A percentile compares a stretch with the other conserved stretches of the same genome.
These are phyloP conservation scores for Moesziomyces sp. DNA, from an alignment of 1,284 basidiomycete genomes.

Conservation along the genomic window DNA sequence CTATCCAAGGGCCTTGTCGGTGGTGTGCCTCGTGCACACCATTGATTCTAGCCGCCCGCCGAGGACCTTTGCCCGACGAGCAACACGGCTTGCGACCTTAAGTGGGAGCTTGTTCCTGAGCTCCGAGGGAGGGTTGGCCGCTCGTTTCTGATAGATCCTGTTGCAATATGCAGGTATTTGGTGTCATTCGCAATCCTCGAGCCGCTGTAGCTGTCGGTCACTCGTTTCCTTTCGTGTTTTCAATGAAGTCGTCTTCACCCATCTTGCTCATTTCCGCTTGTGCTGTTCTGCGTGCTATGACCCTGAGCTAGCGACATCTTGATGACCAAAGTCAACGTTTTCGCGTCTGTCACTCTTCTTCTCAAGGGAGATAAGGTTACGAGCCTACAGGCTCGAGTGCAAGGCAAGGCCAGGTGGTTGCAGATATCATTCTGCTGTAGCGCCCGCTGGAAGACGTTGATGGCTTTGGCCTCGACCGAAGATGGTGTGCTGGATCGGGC, in stretches of 20 bases:
- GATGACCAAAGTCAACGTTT: too few relatives aligned
- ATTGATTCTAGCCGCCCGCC: conserved; percentile 62
- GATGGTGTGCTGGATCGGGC: not conserved
- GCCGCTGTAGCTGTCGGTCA: conserved; percentile 16
- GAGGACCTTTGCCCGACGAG: conserved; percentile 64
- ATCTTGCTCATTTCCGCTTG: not conserved
- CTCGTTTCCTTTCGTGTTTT: not conserved
- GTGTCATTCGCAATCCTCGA: conserved; percentile 3
- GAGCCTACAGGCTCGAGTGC: too few relatives aligned
- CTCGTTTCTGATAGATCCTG: conserved; percentile 62
- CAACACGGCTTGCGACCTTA: conserved; percentile 61
- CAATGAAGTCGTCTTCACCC: not conserved
- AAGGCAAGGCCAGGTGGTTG: too few relatives aligned
- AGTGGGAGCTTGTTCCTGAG: conserved; percentile 63
- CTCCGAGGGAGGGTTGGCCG: conserved; percentile 64
- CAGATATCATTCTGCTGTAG: too few relatives aligned
- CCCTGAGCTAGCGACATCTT: too few relatives aligned
- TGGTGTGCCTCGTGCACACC: conserved; percentile 10
- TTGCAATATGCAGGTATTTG: conserved; percentile 13
- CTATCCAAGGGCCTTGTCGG: conserved; percentile 52
- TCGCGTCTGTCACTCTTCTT: too few relatives aligned
- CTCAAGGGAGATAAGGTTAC: too few relatives aligned
- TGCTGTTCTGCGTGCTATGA: not conserved
- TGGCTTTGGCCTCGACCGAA: too few relatives aligned
- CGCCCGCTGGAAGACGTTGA: too few relatives aligned